Evolutionary conservation across 495 filamentous ascomycete genomes (phyloP).

Genomic region (Hypoxylon lenormandii): DNA sequence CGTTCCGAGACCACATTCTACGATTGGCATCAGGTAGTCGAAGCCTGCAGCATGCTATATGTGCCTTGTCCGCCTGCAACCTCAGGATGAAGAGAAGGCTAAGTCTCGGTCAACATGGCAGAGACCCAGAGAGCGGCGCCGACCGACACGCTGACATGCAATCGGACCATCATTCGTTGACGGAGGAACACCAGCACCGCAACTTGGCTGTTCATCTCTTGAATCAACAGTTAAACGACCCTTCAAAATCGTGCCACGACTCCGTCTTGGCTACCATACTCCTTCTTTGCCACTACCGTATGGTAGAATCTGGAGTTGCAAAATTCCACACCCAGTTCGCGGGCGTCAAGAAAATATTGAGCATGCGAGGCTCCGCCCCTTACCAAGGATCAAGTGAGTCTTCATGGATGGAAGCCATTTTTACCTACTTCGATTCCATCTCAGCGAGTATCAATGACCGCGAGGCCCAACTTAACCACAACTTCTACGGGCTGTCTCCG

Average conservation of each 20-base stretch:
- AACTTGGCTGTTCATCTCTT: slow-evolving; percentile 82
- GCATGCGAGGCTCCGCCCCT: slow-evolving; percentile 75
- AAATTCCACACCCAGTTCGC: slow-evolving; percentile 95
- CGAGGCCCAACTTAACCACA: slow-evolving; percentile 84
- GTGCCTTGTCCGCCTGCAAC: slow-evolving; percentile 88
- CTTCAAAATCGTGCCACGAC: slow-evolving; percentile 78
- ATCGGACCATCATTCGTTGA: slow-evolving; percentile 63
- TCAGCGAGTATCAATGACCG: slow-evolving; percentile 91
- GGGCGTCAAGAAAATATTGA: slow-evolving; percentile 90
- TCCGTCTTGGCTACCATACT: slow-evolving; percentile 89
- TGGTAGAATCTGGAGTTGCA: slow-evolving; percentile 90
- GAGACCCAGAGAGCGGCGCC: slow-evolving; percentile 54
- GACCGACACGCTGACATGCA: slow-evolving; percentile 50
- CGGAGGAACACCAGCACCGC: slow-evolving; percentile 87
- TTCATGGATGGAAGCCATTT: slow-evolving; percentile 93
- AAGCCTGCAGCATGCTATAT: slow-evolving; percentile 90
- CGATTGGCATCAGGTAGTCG: slow-evolving; percentile 80
- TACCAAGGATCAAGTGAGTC: slow-evolving; percentile 75
- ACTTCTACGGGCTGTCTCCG: slow-evolving; percentile 69
- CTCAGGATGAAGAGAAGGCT: slow-evolving; percentile 71
- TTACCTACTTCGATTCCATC: slow-evolving; percentile 96
- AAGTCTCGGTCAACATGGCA: slow-evolving; percentile 63
- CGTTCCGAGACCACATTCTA: slow-evolving; percentile 85
- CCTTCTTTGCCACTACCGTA: slow-evolving; percentile 89
- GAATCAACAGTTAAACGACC: slow-evolving; percentile 83